These are phyloP conservation scores for Moniliella sp. DNA, from an alignment of 1,284 basidiomycete species.

Conservation along the genomic window DNA sequence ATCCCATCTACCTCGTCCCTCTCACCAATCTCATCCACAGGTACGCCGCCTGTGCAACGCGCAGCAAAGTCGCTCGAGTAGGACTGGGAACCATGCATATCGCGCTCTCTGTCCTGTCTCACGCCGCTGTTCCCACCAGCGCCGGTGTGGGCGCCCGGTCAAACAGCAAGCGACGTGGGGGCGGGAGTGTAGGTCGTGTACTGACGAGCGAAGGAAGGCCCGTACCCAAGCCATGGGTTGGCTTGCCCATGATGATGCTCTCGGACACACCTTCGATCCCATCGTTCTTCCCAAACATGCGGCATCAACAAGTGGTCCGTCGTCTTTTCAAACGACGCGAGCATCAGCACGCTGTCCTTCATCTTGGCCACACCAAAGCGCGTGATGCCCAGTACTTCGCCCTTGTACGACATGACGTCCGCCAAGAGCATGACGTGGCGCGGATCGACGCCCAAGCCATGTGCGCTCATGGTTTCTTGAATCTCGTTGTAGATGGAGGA, in stretches of 20 bases:
- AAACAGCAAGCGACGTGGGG: slow-evolving; percentile 11
- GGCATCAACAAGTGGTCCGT: slow-evolving; percentile 93
- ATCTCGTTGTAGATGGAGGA: slow-evolving; percentile 83
- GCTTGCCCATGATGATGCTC: slow-evolving; percentile 98
- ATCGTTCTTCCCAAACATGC: slow-evolving; percentile 90
- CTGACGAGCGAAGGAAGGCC: slow-evolving; percentile 44
- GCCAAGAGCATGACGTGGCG: slow-evolving; percentile 95
- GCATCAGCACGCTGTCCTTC: slow-evolving; percentile 98
- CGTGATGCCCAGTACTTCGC: slow-evolving; percentile 92
- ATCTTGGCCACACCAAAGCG: slow-evolving; percentile 99
- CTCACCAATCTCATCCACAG: no score
- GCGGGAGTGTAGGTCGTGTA: slow-evolving; percentile 10
- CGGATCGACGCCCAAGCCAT: slow-evolving; percentile 96
- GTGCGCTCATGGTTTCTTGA: slow-evolving; percentile 84
- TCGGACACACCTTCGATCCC: slow-evolving; percentile 87
- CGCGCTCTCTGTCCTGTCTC: no score
- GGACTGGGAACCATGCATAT: no score
- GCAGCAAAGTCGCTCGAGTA: no score
- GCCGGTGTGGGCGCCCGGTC: no score
- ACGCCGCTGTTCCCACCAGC: no score
- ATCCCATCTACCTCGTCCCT: no score
- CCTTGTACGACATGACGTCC: slow-evolving; percentile 98
- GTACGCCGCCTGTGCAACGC: no score
- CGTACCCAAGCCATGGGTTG: slow-evolving; percentile 82
- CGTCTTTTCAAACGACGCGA: slow-evolving; percentile 97